Conservation (phyloP, 2,329 filamentous ascomycete species). For the Epichloe coenophiala region DNA sequence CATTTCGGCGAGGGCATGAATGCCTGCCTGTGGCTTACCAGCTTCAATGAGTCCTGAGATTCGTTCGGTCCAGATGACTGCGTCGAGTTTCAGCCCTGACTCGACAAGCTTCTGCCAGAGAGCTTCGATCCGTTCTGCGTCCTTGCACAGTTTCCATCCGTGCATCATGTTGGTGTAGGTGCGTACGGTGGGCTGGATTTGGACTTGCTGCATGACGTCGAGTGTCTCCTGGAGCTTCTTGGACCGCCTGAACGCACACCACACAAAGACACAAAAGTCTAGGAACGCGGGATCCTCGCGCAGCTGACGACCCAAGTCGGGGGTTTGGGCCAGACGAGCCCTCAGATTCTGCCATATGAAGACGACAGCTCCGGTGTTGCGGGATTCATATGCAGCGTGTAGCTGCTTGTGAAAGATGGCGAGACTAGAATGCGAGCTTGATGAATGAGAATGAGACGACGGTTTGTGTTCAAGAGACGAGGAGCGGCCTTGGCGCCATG, state of each 20-base stretch:
- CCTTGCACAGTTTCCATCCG: constrained; percentile 49
- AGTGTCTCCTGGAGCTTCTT: constrained; percentile 22
- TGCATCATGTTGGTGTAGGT: constrained; percentile 65
- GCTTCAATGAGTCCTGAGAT: constrained; percentile 51
- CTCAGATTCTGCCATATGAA: constrained; percentile 22
- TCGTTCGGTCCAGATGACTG: constrained; percentile 54
- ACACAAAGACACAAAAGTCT: constrained; percentile 27
- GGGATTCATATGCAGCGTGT: constrained; percentile 15
- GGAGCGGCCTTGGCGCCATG: constrained; percentile 10
- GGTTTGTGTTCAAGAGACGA: background rate
- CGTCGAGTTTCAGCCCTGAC: constrained; percentile 48
- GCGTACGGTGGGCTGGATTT: constrained; percentile 43
- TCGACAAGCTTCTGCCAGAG: constrained; percentile 53
- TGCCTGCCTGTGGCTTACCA: constrained; percentile 38
- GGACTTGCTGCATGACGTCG: constrained; percentile 30
- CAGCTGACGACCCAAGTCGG: constrained; percentile 15
- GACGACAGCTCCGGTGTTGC: constrained; percentile 16
- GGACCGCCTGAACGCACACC: constrained; percentile 21
- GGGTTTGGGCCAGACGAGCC: constrained; percentile 11
- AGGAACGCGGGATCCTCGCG: constrained; percentile 21
- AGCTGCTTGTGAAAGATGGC: constrained; percentile 16
- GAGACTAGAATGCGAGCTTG: constrained; percentile 2
- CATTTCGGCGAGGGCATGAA: constrained; percentile 55
- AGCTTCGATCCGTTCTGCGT: constrained; percentile 44
- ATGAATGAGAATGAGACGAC: background rate